Base-by-base conservation (phyloP, 352 stramenopile genomes). In the Blastocystis sp. region DNA sequence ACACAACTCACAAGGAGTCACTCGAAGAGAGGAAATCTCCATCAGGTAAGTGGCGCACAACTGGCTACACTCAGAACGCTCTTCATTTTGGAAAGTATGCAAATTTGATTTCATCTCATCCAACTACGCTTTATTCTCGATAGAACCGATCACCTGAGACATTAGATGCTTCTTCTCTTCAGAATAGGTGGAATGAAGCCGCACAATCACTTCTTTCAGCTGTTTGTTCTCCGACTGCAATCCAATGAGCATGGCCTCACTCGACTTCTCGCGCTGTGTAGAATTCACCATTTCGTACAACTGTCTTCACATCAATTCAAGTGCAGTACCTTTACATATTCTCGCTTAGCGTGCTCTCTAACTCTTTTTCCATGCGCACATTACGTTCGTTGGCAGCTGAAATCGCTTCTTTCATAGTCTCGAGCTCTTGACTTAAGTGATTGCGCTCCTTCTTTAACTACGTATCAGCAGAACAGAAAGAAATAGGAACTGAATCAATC, bases 281-380 rank as follows among this genome's bases (percentile, higher is more conserved):
- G 53, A 41, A 6, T 66, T 84, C 50, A 66, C 29, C 29, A 64
- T 64, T 84, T 84, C 73, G 53, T 84, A 84, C 9, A 84, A 55
- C n/a, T 47, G 59, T 66, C 73, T 84, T 34, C 2, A 23, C 3
- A 37, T 69, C 11, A 43, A 18, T 43, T 2, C n/a, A 29, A 66
- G 9, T 20, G 0, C 26, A 6, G 0, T 13, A 43, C 20, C 23
- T 47, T 47, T 84, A 68, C 73, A 84, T 84, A 43, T 84, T 84
- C 34, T 84, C 73, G 53, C 34, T 53, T 43, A 84, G 39, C 7
- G 56, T 26, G 34, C 47, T 23, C n/a, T 84, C 73, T 20, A 84
- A 47, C 43, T 84, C 73, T 50, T 41, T 13, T 45, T 84, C 47
- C 18, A 68, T 20, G 20, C 50, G 9, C 9, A 3, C 5, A 18